These are phyloP conservation scores for Trametes villosa DNA, from an alignment of 768 basidiomycete species.

Conservation along the genomic window DNA sequence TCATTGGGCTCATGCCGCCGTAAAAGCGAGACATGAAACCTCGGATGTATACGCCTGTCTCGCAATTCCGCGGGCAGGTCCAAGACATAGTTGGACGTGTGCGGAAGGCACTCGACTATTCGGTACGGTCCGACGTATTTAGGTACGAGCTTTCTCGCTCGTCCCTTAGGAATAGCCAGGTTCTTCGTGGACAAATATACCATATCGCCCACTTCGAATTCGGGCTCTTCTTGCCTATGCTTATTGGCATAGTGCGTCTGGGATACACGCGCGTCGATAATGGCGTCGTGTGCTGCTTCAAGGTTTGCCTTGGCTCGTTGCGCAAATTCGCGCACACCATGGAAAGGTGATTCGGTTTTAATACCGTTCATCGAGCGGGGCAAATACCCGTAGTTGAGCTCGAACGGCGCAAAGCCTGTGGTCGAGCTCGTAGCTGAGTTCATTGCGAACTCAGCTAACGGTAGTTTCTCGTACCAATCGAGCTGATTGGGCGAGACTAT, in stretches of 20 bases:
- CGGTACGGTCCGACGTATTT: constrained; percentile 45
- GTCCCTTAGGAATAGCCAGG: constrained; percentile 39
- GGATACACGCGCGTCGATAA: constrained; percentile 37
- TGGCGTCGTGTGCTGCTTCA: constrained; percentile 40
- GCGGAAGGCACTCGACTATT: constrained; percentile 26
- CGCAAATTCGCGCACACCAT: neutral
- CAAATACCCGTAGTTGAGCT: too few relatives aligned
- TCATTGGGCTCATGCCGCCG: constrained; percentile 36
- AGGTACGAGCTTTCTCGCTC: constrained; percentile 40
- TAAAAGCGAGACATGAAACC: constrained; percentile 42
- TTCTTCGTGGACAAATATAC: too few relatives aligned
- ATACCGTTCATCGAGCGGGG: too few relatives aligned
- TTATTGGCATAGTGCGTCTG: constrained; percentile 39
- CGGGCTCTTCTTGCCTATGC: constrained; percentile 19
- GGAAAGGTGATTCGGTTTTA: too few relatives aligned
- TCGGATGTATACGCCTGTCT: constrained; percentile 34
- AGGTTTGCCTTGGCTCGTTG: constrained; percentile 20
- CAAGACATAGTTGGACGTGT: constrained; percentile 36
- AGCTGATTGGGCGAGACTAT: too few relatives aligned
- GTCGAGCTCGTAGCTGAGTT: too few relatives aligned
- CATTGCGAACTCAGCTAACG: too few relatives aligned
- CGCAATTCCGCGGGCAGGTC: constrained; percentile 36
- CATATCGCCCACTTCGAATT: constrained; percentile 29
- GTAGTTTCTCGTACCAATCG: too few relatives aligned
- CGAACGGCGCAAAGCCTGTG: too few relatives aligned